Base-by-base conservation (phyloP, 2,329 filamentous ascomycete species). In the Aspergillus costaricaensis region DNA sequence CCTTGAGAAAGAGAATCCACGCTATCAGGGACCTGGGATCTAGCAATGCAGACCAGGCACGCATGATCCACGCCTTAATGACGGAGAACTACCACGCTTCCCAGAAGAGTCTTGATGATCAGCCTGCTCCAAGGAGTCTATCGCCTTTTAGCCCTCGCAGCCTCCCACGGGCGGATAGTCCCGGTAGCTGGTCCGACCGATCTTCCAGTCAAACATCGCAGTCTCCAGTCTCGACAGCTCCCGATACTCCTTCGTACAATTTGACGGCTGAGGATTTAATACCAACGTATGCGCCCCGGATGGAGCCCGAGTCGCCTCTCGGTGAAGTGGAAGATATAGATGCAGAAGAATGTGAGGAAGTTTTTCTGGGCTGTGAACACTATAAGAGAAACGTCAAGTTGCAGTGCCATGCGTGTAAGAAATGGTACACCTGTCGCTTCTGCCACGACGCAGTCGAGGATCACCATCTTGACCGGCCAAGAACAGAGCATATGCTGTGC, bases 371-470 rank as follows among this genome's bases (percentile, higher is more conserved):
- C 0, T 99, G 95, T 74, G 83, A 89, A 69, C 95, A 99, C 77
- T 99, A 99, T 76, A 91, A 91, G 72, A 88, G 95, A 65, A 98
- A 98, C 69, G 92, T 99, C 68, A 98, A 98, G 76, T 81, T 98
- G 36, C 93, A 99, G 78, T 99, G 95, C 76, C 91, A 86, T 66
- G 89, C 90, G 25, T 99, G 95, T 78, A 86, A 89, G 68, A 88
- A 86, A 70, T 99, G 95, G 95, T 96, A 97, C 72, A 91, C 94
- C 0, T 99, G 95, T 74, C 89, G 95, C 17, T 89, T 98, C 72
- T 99, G 95, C 72, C 95, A 99, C 72, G 92, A 99, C 74, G 86
- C 88, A 52, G 85, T 81, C 8, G 91, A 97, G 70, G 87, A 91
- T 67, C 92, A 96, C 74, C 82, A 81, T 61, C 81, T 99, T 59